Percentiles rank a stretch among this genome's conserved stretches.
These are phyloP conservation scores for Avena insularis DNA, from an alignment of 176 grass and related monocot species.

Conservation along the genomic window DNA sequence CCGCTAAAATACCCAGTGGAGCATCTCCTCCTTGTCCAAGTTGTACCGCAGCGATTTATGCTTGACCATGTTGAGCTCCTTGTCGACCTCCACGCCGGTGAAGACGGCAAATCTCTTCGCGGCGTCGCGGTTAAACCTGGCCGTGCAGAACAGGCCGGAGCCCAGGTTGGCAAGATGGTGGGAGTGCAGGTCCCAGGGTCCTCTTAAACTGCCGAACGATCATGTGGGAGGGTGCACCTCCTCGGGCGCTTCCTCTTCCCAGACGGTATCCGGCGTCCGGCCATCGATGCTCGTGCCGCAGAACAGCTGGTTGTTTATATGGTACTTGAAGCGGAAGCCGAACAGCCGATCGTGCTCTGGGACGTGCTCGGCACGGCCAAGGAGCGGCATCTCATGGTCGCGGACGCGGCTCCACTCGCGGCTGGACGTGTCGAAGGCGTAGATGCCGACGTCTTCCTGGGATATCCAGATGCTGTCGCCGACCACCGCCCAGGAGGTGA, in stretches of 20 bases:
- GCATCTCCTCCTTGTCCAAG: neutral
- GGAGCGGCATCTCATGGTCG: neutral
- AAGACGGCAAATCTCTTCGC: neutral
- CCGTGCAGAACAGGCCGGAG: neutral
- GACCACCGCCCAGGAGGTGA: neutral
- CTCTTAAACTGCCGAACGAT: neutral
- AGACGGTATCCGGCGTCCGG: neutral
- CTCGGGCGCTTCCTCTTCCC: neutral
- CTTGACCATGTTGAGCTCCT: neutral
- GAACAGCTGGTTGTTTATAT: neutral
- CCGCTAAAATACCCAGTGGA: neutral
- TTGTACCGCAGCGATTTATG: neutral
- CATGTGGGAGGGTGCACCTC: neutral
- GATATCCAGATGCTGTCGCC: neutral
- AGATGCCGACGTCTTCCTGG: neutral
- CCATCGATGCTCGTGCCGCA: neutral
- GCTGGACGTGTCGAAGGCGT: neutral
- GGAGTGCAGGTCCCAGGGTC: neutral
- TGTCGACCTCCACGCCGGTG: neutral
- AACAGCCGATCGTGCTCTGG: neutral
- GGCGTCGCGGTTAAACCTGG: neutral
- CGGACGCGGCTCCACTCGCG: neutral
- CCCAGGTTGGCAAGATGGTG: neutral
- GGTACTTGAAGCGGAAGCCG: neutral
- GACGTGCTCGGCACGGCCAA: neutral